phyloP scores from a whole-genome alignment of 192 early-diverging fungal genomes.

The Powellomyces hirtus region DNA sequence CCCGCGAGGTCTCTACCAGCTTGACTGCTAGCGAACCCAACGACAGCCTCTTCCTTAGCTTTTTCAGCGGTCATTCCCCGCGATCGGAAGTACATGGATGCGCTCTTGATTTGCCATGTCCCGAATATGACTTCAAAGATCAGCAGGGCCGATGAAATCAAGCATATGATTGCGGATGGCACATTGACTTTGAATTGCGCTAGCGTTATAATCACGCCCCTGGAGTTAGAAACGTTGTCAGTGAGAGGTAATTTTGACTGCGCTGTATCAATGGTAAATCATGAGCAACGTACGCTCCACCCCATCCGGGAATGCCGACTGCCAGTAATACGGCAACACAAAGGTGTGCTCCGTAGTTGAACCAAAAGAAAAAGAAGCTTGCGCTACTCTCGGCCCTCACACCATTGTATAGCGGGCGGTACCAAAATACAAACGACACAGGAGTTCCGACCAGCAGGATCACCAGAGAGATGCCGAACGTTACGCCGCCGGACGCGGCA shows the following conservation, averaged over 20 bases:
- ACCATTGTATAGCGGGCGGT: slow-evolving; percentile 41
- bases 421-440: slow-evolving; percentile 34
- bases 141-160: slow-evolving; percentile 24
- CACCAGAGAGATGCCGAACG: slow-evolving; percentile 38
- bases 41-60: slow-evolving; percentile 35
- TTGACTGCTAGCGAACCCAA: slow-evolving; percentile 21
- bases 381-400: slow-evolving; percentile 29
- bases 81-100: slow-evolving; percentile 1
- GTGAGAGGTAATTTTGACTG: not conserved
- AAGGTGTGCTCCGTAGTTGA: slow-evolving; percentile 37
- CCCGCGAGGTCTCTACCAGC: slow-evolving; percentile 8
- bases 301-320: slow-evolving; percentile 39
- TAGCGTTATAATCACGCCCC: slow-evolving; percentile 38
- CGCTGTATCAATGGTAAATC: no score
- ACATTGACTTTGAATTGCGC: slow-evolving; percentile 27
- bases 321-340: slow-evolving; percentile 24
- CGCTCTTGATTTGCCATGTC: slow-evolving; percentile 43
- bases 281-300: slow-evolving; percentile 28
- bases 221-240: not conserved
- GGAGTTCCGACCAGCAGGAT: slow-evolving; percentile 39
- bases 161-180: slow-evolving; percentile 31
- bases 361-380: slow-evolving; percentile 42
- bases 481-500: slow-evolving; percentile 31
- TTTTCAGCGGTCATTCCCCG: slow-evolving; percentile 34
- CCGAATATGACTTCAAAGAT: slow-evolving; percentile 39